Evolutionary conservation across 2,329 filamentous ascomycete species (phyloP).

Genomic region (Exophiala oligosperma): DNA sequence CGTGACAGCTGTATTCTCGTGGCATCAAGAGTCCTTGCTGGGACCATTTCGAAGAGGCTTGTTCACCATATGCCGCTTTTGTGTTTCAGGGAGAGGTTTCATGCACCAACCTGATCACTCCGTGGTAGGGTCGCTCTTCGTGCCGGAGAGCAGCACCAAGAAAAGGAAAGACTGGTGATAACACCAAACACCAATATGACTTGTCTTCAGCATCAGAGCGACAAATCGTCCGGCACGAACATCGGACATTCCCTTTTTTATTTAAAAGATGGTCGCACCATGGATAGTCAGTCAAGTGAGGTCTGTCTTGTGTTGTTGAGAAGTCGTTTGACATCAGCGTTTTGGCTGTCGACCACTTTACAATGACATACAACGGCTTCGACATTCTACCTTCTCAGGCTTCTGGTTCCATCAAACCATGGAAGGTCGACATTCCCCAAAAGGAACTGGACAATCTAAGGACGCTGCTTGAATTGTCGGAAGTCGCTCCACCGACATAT

Average conservation of each 20-base stretch:
- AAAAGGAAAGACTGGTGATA: no score
- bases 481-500: conserved; percentile 41
- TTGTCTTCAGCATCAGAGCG: background rate
- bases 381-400: background rate
- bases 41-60: no score
- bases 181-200: no score
- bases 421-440: conserved; percentile 37
- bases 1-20: no score
- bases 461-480: conserved; percentile 48
- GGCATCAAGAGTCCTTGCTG: no score
- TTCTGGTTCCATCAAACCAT: conserved; percentile 1
- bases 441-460: conserved; percentile 47
- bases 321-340: background rate
- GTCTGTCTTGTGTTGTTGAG: background rate
- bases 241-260: background rate
- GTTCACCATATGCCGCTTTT: no score
- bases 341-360: background rate
- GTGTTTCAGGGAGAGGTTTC: no score
- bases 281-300: no score
- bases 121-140: background rate
- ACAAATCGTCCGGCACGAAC: background rate
- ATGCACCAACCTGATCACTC: background rate
- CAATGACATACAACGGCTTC: background rate
- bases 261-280: no score
- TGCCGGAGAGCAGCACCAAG: background rate